Evolutionary conservation across 2,329 filamentous ascomycete species (phyloP), one percentile per base, ranked within the genome.

Genomic region (Onygena corvina): DNA sequence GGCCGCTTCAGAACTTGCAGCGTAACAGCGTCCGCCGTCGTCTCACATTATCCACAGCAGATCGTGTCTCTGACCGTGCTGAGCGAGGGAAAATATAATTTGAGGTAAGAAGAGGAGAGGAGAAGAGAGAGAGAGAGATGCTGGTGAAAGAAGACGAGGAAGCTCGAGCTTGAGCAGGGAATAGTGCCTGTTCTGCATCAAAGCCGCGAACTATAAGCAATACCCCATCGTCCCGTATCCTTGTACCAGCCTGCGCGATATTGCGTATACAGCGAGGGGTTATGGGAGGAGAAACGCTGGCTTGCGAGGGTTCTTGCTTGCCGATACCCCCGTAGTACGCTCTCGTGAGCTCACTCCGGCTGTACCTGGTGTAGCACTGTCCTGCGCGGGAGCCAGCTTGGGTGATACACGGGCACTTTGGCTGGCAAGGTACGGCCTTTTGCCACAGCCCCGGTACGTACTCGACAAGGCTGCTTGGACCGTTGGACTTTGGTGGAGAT

Each of bases 161-260:
- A 40, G 36, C 36, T 40, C 36, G n/a, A n/a, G n/a, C n/a, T n/a
- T n/a, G n/a, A n/a, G n/a, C n/a, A n/a, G n/a, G n/a, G n/a, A n/a
- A n/a, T n/a, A n/a, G n/a, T n/a, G n/a, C n/a, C n/a, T n/a, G n/a
- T n/a, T n/a, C n/a, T n/a, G n/a, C n/a, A n/a, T n/a, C n/a, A n/a
- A n/a, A n/a, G n/a, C n/a, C 20, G 36, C 36, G 36, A n/a, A 18
- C 36, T 40, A 23, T 23, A 40, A 23, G 11, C 20, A n/a, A n/a
- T n/a, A n/a, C n/a, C n/a, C n/a, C n/a, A n/a, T 18, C 9, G 18
- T 40, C 36, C 18, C 36, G 18, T 21, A 40, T 40, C 36, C 36
- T 40, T 40, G 36, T 21, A 29, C 27, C 36, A 40, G 11, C 18
- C 36, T 40, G 36, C 36, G 20, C n/a, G 11, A 40, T 40, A 40